These are phyloP conservation scores for Pinus albicaulis DNA, from an alignment of 75 land plant genomes.

Conservation along the genomic window DNA sequence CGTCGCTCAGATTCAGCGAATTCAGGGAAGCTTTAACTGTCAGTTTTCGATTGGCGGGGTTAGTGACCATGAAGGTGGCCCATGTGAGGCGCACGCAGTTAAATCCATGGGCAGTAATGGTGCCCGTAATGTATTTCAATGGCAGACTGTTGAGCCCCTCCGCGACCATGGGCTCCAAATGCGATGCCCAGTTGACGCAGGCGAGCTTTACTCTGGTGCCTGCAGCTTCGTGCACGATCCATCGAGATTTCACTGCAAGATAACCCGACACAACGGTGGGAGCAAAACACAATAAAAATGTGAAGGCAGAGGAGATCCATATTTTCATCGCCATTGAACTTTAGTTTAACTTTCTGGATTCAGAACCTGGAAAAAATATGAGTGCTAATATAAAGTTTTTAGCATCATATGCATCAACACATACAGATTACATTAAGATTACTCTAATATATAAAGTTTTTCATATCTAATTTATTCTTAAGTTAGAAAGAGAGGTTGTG, in stretches of 20 bases:
- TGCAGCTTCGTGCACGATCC: slow-evolving; percentile 40
- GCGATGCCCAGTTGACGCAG: slow-evolving; percentile 54
- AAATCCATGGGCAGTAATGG: slow-evolving; percentile 30
- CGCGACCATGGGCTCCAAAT: slow-evolving; percentile 38
- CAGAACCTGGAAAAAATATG: too few species aligned
- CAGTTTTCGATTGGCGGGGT: neutral
- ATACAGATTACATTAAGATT: too few species aligned
- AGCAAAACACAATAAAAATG: too few species aligned
- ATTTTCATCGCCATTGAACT: too few species aligned
- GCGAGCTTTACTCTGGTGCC: slow-evolving; percentile 51
- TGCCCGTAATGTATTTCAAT: slow-evolving; percentile 6
- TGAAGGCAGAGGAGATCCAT: too few species aligned
- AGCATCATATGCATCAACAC: too few species aligned
- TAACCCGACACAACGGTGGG: too few species aligned
- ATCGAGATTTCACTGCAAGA: slow-evolving; percentile 9
- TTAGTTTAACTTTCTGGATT: too few species aligned
- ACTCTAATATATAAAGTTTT: too few species aligned
- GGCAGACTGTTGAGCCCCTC: slow-evolving; percentile 36
- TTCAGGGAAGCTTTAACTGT: slow-evolving; percentile 16
- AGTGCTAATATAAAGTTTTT: too few species aligned
- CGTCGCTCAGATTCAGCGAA: neutral
- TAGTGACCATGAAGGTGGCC: slow-evolving; percentile 30
- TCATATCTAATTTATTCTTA: too few species aligned
- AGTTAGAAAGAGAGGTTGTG: too few species aligned
- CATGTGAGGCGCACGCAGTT: slow-evolving; percentile 68